Conservation (phyloP, 176 grass and related monocot species). For the Elymus sibiricus region DNA sequence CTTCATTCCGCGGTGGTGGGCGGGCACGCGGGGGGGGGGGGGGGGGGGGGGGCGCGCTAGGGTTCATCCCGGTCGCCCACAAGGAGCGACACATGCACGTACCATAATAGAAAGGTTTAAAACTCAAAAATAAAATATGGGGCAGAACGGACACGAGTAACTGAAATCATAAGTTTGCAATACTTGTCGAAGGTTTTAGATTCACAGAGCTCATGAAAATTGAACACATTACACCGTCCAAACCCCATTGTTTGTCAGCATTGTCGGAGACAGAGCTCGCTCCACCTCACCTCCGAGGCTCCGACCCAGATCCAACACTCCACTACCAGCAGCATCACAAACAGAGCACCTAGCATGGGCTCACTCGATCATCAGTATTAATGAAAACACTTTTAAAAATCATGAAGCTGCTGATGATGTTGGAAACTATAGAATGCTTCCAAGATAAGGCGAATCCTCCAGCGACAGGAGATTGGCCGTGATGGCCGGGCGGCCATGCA, state of each 20-base stretch:
- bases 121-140: no score
- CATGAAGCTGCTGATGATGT: not conserved
- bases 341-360: not conserved
- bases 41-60: no score
- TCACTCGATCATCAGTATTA: not conserved
- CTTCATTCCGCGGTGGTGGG: no score
- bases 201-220: not conserved
- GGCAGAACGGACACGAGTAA: no score
- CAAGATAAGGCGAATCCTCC: slow-evolving; percentile 32
- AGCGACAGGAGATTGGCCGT: slow-evolving; percentile 25
- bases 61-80: no score
- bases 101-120: no score
- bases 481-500: slow-evolving; percentile 47
- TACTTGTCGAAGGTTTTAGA: not conserved
- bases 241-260: not conserved
- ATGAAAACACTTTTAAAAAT: not conserved
- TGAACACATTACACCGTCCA: not conserved
- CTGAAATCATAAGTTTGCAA: not conserved
- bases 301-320: not conserved
- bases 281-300: no score
- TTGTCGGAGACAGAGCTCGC: no score
- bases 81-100: no score
- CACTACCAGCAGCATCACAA: not conserved
- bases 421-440: slow-evolving; percentile 8
- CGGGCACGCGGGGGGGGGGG: rapidly evolving